phyloP scores from a whole-genome alignment of 129 eudicot species.

The Flaveria brownii region DNA sequence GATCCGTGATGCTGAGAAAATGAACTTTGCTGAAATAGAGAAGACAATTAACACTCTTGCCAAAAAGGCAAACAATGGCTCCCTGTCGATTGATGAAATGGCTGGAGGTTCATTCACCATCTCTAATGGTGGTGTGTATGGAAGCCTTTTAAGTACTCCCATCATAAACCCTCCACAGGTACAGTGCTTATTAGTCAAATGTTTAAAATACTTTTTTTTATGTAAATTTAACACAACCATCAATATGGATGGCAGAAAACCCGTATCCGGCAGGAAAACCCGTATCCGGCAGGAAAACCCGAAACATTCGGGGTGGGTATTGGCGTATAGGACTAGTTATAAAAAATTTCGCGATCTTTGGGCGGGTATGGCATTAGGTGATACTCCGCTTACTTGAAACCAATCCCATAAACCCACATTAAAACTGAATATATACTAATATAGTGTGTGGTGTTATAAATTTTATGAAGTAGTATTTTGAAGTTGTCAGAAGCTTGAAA shows the following conservation, averaged over 20 bases:
- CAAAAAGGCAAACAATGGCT: neutral
- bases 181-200: neutral
- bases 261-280: too few relatives aligned
- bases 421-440: neutral
- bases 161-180: constrained; percentile 11
- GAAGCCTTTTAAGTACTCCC: constrained; percentile 16
- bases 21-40: constrained; percentile 11
- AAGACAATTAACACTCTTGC: neutral
- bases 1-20: constrained; percentile 1
- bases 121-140: constrained; percentile 9
- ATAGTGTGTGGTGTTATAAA: neutral
- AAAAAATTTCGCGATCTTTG: neutral
- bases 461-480: neutral
- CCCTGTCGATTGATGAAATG: neutral
- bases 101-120: constrained; percentile 12
- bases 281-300: too few relatives aligned
- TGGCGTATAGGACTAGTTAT: neutral
- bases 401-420: neutral
- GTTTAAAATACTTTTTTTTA: neutral
- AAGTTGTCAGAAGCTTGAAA: neutral
- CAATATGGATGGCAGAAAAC: neutral
- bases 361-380: neutral
- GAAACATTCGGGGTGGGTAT: neutral
- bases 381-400: neutral
- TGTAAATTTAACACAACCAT: neutral